Conservation (phyloP, 1,284 basidiomycete species). For the Tylopilus sp. region DNA sequence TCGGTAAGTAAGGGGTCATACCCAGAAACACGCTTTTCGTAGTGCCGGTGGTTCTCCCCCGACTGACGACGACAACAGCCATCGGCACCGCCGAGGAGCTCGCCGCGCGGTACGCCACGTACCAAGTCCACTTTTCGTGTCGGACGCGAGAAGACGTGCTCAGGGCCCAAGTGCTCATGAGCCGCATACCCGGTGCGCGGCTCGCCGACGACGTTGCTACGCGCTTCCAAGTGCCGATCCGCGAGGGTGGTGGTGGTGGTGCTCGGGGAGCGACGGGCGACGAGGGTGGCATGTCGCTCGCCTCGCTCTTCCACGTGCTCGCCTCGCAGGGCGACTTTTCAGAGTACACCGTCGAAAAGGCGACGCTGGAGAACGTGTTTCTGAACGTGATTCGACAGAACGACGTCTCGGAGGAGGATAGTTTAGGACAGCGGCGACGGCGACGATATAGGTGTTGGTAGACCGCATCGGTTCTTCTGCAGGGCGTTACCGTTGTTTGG, state of each 20-base stretch:
- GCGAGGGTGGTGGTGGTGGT: constrained; percentile 17
- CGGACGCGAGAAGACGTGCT: constrained; percentile 56
- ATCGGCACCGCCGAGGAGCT: constrained; percentile 63
- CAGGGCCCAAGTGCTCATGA: constrained; percentile 58
- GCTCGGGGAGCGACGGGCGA: too few species aligned
- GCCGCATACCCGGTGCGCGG: constrained; percentile 58
- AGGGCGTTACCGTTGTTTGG: not conserved
- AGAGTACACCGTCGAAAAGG: constrained; percentile 67
- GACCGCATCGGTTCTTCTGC: not conserved
- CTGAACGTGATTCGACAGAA: constrained; percentile 69
- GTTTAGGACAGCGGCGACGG: not conserved
- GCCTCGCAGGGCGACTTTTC: constrained; percentile 49
- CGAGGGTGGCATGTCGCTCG: constrained; percentile 42
- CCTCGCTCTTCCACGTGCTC: constrained; percentile 51
- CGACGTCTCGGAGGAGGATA: constrained; percentile 51
- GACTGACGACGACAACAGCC: constrained; percentile 41
- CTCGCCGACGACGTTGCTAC: constrained; percentile 74
- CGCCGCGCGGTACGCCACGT: constrained; percentile 62
- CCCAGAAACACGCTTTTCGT: too few species aligned
- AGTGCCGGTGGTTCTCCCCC: too few species aligned
- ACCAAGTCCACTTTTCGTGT: constrained; percentile 76
- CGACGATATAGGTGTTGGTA: constrained; percentile 11
- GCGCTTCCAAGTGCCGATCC: constrained; percentile 71
- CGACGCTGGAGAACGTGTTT: constrained; percentile 69
- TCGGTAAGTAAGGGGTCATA: constrained; percentile 45